Base-by-base conservation (phyloP, 352 stramenopile genomes). In the Thalassiosira exigua region DNA sequence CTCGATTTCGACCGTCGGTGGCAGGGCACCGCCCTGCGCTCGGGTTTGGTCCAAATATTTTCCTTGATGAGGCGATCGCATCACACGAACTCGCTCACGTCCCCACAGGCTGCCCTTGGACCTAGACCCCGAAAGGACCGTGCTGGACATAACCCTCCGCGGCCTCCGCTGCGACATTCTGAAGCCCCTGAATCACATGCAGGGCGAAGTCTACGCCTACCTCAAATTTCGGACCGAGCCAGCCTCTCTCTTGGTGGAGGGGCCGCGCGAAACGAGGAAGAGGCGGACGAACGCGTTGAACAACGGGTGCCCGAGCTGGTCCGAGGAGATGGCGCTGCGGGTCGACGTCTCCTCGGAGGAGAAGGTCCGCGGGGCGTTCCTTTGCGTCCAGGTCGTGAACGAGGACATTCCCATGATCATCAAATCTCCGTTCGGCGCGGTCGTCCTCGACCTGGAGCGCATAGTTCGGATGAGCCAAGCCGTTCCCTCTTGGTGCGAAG, bases 231-330 rank as follows among this genome's bases (percentile, higher is more conserved):
- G n/a, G n/a, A n/a, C n/a, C n/a, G n/a, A n/a, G n/a, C n/a, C n/a
- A n/a, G n/a, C n/a, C n/a, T n/a, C n/a, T n/a, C n/a, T n/a, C n/a
- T n/a, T n/a, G n/a, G n/a, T n/a, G n/a, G n/a, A n/a, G n/a, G n/a
- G n/a, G n/a, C n/a, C n/a, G n/a, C n/a, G n/a, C n/a, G n/a, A 41
- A 56, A 32, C 56, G 58, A 39, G 56, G 42, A 56, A 36, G 32
- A 21, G 41, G 53, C 36, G 42, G 42, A 39, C 33, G 19, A 68
- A 39, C 36, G 27, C 56, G 11, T n/a, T 14, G 26, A 39, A 5
- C 0, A 39, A 19, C 14, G 58, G 56, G 21, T 26, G 39, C 36
- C 58, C 58, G 14, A 44, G 4, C 1, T 68, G 58, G 58, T 17
- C 22, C 26, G 56, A 56, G 1, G 33, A 9, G 24, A 11, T 65